phyloP scores from a whole-genome alignment of 148 eudicot species.

The Amaranthus cruentus region DNA sequence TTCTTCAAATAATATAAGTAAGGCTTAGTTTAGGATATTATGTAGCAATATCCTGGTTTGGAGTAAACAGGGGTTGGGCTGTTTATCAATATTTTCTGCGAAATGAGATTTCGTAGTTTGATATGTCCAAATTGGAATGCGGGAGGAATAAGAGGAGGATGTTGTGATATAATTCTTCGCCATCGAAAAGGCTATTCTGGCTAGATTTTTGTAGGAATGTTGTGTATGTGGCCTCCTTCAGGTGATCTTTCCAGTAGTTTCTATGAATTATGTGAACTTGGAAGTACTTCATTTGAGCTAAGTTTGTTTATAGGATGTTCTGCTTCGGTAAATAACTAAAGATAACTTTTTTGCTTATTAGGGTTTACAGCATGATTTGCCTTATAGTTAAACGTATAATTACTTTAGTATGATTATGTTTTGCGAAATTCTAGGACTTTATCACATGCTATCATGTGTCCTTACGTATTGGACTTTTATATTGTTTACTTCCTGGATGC shows the following conservation, averaged over 20 bases:
- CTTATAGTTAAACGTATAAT: neutral
- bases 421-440: neutral
- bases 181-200: neutral
- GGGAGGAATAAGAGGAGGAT: no score
- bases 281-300: no score
- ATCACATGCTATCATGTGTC: neutral
- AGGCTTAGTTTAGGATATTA: neutral
- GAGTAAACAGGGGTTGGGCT: no score
- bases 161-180: neutral
- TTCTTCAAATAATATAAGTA: neutral
- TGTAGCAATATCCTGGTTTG: no score
- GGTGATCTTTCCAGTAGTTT: neutral
- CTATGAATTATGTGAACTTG: no score
- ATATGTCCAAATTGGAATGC: no score
- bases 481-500: conserved; percentile 16
- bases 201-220: neutral
- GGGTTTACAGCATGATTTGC: neutral
- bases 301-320: no score
- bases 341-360: no score
- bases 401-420: neutral
- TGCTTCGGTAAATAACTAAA: no score
- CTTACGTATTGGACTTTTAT: neutral
- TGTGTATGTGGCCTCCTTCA: neutral
- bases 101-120: neutral
- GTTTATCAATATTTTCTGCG: neutral